These are phyloP conservation scores for Jacaranda mimosifolia DNA, from an alignment of 257 asterid genomes.

Conservation along the genomic window DNA sequence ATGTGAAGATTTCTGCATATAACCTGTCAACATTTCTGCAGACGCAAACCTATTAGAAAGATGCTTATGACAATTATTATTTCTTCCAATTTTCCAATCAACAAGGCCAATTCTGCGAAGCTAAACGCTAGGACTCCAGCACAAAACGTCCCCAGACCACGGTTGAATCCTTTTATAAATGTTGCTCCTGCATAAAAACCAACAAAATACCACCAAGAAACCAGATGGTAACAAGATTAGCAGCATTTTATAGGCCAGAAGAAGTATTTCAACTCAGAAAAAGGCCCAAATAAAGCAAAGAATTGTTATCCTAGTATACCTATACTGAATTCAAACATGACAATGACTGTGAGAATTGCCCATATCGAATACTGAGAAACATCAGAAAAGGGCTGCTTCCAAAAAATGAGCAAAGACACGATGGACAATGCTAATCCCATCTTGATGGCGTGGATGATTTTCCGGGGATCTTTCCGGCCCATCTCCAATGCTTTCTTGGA, in stretches of 20 bases:
- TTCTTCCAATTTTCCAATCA: slow-evolving; percentile 47
- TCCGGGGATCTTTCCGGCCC: slow-evolving; percentile 59
- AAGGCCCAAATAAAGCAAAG: neutral
- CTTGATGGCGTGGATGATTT: slow-evolving; percentile 48
- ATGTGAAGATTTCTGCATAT: too few relatives aligned
- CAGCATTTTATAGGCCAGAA: too few relatives aligned
- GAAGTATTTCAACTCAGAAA: neutral
- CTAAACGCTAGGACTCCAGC: slow-evolving; percentile 56
- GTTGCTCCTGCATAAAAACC: slow-evolving; percentile 51
- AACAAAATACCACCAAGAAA: neutral
- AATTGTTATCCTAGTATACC: slow-evolving; percentile 28
- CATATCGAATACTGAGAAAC: slow-evolving; percentile 53
- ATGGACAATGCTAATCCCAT: slow-evolving; percentile 56
- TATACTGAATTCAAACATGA: slow-evolving; percentile 60
- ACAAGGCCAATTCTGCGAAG: slow-evolving; percentile 44
- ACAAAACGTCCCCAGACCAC: slow-evolving; percentile 60
- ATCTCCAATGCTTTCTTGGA: slow-evolving; percentile 42
- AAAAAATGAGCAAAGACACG: slow-evolving; percentile 54
- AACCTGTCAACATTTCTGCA: neutral
- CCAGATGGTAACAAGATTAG: too few relatives aligned
- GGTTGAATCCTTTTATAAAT: slow-evolving; percentile 60
- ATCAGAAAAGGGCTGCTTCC: slow-evolving; percentile 50
- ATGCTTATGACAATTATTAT: slow-evolving; percentile 42
- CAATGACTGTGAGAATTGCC: slow-evolving; percentile 63
- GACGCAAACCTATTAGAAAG: slow-evolving; percentile 50